These are phyloP conservation scores for Solanum medicagineum DNA, from an alignment of 257 asterid genomes.

Conservation along the genomic window DNA sequence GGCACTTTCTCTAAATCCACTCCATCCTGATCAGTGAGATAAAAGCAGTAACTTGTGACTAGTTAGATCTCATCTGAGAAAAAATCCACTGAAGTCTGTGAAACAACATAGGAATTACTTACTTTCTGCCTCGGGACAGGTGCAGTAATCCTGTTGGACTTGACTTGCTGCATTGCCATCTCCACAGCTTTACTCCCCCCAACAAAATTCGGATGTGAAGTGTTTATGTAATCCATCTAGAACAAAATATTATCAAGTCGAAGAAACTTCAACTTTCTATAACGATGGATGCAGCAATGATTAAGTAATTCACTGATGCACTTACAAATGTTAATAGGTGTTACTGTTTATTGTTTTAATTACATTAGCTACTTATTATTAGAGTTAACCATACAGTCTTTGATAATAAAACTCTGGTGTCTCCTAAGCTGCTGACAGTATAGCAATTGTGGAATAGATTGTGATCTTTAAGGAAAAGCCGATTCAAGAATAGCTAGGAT, in stretches of 20 bases:
- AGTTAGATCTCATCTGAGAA: background rate
- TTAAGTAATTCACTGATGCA: background rate
- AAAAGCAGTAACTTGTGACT: background rate
- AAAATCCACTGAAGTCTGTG: background rate
- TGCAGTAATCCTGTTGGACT: slow-evolving; percentile 34
- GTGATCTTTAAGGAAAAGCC: background rate
- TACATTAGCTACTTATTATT: background rate
- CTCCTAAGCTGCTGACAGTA: background rate
- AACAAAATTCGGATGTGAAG: slow-evolving; percentile 80
- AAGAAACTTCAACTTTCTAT: background rate
- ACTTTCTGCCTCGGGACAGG: slow-evolving; percentile 58
- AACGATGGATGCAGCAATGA: background rate
- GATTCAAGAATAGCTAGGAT: background rate
- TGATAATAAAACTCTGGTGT: background rate
- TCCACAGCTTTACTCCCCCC: slow-evolving; percentile 94
- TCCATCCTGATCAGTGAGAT: slow-evolving; percentile 38
- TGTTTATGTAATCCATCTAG: slow-evolving; percentile 89
- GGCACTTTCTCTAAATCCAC: slow-evolving; percentile 55
- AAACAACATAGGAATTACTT: background rate
- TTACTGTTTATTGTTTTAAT: background rate
- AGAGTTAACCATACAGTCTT: background rate
- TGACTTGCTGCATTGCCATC: slow-evolving; percentile 50
- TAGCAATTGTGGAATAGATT: background rate
- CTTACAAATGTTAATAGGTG: background rate
- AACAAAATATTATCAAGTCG: background rate